A percentile compares a stretch with the other conserved stretches of the same genome.
Evolutionary conservation across 805 yeast genomes (phyloP).

Genomic region (Wickerhamia fluorescens): DNA sequence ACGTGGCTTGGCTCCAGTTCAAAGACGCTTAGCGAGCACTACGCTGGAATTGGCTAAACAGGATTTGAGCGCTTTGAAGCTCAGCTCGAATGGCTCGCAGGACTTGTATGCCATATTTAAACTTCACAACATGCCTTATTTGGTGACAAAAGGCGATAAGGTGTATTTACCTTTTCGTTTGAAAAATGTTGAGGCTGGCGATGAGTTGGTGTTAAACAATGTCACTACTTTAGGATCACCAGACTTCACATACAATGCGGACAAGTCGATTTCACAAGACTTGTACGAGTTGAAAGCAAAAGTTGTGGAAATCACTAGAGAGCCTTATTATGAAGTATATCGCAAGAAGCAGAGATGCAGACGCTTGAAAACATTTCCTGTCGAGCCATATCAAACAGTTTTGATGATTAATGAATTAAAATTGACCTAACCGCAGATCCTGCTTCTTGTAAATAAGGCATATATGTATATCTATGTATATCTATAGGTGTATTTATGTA

Average conservation of each 20-base stretch:
- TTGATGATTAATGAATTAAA: conserved; percentile 68
- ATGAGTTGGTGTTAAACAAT: conserved; percentile 62
- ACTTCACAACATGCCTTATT: conserved; percentile 76
- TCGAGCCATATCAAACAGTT: conserved; percentile 71
- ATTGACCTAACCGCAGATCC: conserved; percentile 25
- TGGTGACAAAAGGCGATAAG: conserved; percentile 88
- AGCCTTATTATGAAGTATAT: conserved; percentile 53
- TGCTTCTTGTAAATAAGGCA: no score
- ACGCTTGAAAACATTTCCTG: conserved; percentile 68
- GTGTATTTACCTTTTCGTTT: conserved; percentile 73
- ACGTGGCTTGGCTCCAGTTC: no score
- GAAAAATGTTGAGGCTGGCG: conserved; percentile 77
- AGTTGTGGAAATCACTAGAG: conserved; percentile 81
- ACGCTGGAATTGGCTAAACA: no score
- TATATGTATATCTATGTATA: no score
- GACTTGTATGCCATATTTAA: conserved; percentile 76
- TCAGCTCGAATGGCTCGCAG: conserved; percentile 44
- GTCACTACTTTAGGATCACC: conserved; percentile 82
- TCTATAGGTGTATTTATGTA: no score
- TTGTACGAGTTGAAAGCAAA: conserved; percentile 61
- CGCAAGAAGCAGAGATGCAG: conserved; percentile 70
- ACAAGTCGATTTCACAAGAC: conserved; percentile 37
- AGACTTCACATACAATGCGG: conserved; percentile 56
- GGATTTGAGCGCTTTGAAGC: conserved; percentile 44
- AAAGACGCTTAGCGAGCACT: no score